phyloP scores from a whole-genome alignment of 805 yeast species.

The Torulaspora gathmanii region DNA sequence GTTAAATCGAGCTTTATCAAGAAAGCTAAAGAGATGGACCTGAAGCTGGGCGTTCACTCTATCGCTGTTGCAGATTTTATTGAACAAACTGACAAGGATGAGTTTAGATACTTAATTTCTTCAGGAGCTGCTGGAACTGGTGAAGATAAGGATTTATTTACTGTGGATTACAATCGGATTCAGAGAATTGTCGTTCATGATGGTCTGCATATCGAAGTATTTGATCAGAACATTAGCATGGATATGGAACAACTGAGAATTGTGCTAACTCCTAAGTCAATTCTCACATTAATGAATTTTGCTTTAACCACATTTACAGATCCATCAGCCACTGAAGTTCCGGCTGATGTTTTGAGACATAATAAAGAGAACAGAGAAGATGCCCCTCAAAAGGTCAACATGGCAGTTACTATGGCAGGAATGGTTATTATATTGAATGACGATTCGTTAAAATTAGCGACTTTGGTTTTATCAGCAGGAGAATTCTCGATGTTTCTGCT shows the following conservation, averaged over 20 bases:
- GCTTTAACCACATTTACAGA: constrained; percentile 82
- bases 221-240: constrained; percentile 70
- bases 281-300: constrained; percentile 74
- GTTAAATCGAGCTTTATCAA: constrained; percentile 57
- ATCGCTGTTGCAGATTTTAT: constrained; percentile 71
- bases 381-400: constrained; percentile 71
- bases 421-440: constrained; percentile 73
- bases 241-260: constrained; percentile 73
- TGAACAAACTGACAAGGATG: constrained; percentile 55
- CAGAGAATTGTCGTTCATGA: constrained; percentile 57
- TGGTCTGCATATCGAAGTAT: constrained; percentile 52
- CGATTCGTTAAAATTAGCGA: constrained; percentile 76
- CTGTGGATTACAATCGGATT: constrained; percentile 51
- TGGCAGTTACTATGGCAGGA: constrained; percentile 64
- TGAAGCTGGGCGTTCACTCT: constrained; percentile 60
- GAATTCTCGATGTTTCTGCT: constrained; percentile 57
- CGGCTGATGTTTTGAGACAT: constrained; percentile 67
- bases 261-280: constrained; percentile 70
- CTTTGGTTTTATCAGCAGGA: constrained; percentile 71
- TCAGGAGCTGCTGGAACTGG: constrained; percentile 47
- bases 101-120: constrained; percentile 64
- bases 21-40: constrained; percentile 56
- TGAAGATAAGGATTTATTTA: constrained; percentile 49
- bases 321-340: constrained; percentile 62
- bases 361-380: constrained; percentile 52